Evolutionary conservation across 805 yeast genomes (phyloP).

Genomic region (Saitoella complicata): DNA sequence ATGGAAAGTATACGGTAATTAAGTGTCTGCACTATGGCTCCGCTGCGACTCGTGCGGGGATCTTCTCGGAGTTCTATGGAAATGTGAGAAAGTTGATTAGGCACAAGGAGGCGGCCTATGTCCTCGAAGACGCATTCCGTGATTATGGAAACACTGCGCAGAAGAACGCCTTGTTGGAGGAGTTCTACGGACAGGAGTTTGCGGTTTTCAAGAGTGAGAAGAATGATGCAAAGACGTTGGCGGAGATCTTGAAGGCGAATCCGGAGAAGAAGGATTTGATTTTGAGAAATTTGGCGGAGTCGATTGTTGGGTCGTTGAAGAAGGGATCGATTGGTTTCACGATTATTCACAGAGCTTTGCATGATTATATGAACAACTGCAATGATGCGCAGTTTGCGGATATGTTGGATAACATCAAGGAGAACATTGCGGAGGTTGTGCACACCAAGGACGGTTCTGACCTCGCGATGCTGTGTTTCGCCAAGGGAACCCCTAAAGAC

Average conservation of each 20-base stretch:
- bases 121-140: constrained; percentile 80
- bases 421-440: constrained; percentile 84
- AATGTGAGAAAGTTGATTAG: constrained; percentile 80
- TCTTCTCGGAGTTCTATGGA: constrained; percentile 79
- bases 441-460: constrained; percentile 92
- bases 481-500: constrained; percentile 80
- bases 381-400: constrained; percentile 57
- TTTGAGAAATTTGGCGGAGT: constrained; percentile 58
- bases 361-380: constrained; percentile 62
- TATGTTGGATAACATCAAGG: constrained; percentile 65
- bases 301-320: constrained; percentile 78
- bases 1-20: constrained; percentile 81
- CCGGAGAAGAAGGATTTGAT: constrained; percentile 67
- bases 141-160: constrained; percentile 74
- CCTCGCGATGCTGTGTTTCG: constrained; percentile 68
- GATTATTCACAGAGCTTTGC: constrained; percentile 90
- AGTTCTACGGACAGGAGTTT: constrained; percentile 92
- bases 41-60: constrained; percentile 55
- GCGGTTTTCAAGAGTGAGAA: constrained; percentile 76
- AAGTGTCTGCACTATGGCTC: constrained; percentile 87
- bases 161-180: constrained; percentile 79
- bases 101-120: constrained; percentile 96
- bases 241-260: constrained; percentile 48
- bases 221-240: constrained; percentile 40
- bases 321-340: constrained; percentile 96